A percentile compares a stretch with the other conserved stretches of the same genome.
phyloP scores from a whole-genome alignment of 2,329 filamentous ascomycete genomes.

The Sclerotinia glacialis region DNA sequence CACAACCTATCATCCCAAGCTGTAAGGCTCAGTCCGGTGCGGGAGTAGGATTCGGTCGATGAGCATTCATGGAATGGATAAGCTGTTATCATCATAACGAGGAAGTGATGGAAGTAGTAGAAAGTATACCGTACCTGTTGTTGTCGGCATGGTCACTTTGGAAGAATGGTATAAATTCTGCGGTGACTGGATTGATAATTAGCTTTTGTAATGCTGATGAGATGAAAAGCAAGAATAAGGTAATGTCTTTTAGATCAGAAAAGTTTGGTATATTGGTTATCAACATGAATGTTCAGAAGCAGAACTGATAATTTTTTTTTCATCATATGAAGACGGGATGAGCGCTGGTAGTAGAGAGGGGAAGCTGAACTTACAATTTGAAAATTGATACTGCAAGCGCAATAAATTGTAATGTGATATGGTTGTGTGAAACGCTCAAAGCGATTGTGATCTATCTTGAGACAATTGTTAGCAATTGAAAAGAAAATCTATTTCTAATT shows the following conservation, averaged over 20 bases:
- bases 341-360: background rate
- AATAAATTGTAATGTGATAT: background rate
- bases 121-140: slow-evolving; percentile 29
- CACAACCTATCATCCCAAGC: slow-evolving; percentile 69
- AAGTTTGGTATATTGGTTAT: slow-evolving; percentile 62
- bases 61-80: slow-evolving; percentile 75
- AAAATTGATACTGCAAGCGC: background rate
- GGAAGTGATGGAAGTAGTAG: slow-evolving; percentile 15
- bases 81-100: slow-evolving; percentile 60
- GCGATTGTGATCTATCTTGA: slow-evolving; percentile 1
- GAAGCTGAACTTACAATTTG: slow-evolving; percentile 12
- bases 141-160: background rate
- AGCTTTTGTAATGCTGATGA: slow-evolving; percentile 8
- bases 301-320: slow-evolving; percentile 68
- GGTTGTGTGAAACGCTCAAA: background rate
- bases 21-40: slow-evolving; percentile 56
- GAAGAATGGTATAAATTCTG: background rate
- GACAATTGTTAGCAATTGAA: slow-evolving; percentile 28
- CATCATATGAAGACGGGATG: slow-evolving; percentile 54
- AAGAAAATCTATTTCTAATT: slow-evolving; percentile 23
- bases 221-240: slow-evolving; percentile 11
- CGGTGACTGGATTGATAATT: slow-evolving; percentile 8
- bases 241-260: slow-evolving; percentile 48
- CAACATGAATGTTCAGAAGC: slow-evolving; percentile 69
- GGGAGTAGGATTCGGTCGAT: slow-evolving; percentile 69